phyloP scores from a whole-genome alignment of 2,329 filamentous ascomycete species.

The Elsinoe batatas region DNA sequence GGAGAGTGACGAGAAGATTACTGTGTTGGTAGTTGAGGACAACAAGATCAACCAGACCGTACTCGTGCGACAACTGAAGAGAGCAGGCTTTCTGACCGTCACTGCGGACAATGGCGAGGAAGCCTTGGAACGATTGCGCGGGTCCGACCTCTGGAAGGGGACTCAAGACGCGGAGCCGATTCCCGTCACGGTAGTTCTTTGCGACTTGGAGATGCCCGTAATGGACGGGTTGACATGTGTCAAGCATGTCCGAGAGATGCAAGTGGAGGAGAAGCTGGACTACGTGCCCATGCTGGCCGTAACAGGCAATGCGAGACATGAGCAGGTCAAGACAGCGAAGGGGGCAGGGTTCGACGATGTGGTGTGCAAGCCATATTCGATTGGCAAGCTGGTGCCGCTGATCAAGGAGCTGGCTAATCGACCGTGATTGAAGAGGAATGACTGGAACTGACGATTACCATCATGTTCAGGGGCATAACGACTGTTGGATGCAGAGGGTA shows the following conservation, averaged over 20 bases:
- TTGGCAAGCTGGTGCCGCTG: slow-evolving; percentile 26
- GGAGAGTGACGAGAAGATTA: background rate
- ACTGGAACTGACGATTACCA: too few relatives aligned
- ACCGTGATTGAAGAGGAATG: too few relatives aligned
- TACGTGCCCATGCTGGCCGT: slow-evolving; percentile 68
- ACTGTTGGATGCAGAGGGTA: background rate
- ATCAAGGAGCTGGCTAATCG: slow-evolving; percentile 20
- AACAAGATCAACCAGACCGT: slow-evolving; percentile 25
- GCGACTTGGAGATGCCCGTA: slow-evolving; percentile 77
- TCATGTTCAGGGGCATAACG: background rate
- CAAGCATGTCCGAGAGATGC: slow-evolving; percentile 57
- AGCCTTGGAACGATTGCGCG: slow-evolving; percentile 17
- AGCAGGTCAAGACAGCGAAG: slow-evolving; percentile 63
- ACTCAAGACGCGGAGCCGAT: background rate
- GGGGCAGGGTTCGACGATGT: slow-evolving; percentile 54
- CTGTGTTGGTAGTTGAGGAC: slow-evolving; percentile 21
- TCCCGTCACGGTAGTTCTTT: slow-evolving; percentile 48
- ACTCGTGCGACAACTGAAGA: slow-evolving; percentile 20
- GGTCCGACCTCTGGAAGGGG: slow-evolving; percentile 15
- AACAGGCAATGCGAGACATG: slow-evolving; percentile 67
- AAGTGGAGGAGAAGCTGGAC: slow-evolving; percentile 51
- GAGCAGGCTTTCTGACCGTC: slow-evolving; percentile 19
- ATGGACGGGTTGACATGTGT: slow-evolving; percentile 74
- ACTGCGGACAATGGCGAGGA: slow-evolving; percentile 22
- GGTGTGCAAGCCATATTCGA: slow-evolving; percentile 28